Base-by-base conservation (phyloP, 2,329 filamentous ascomycete species). In the Chrysosphaeria jannelii region DNA sequence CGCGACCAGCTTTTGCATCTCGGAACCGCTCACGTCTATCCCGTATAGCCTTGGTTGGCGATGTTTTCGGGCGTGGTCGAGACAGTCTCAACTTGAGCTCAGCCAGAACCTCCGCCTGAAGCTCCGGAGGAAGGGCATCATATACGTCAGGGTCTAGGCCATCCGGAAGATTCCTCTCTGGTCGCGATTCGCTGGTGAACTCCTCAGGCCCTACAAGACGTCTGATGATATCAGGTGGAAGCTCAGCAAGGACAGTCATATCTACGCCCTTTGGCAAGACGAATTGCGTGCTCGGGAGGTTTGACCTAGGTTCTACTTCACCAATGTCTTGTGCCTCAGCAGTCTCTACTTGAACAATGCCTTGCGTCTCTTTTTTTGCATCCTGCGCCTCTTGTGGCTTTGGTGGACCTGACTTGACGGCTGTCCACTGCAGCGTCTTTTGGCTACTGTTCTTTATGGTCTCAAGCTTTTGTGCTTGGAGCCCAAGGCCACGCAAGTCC, bases 391-490 rank as follows among this genome's bases (percentile, higher is more conserved):
- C n/a, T 8, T 19, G 7, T 19, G 7, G 17, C n/a, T 7, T 7
- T 19, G 17, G 7, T 8, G 17, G 17, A 7, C n/a, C 17, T 8
- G n/a, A 19, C 7, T 19, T 19, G 17, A 19, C 7, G 17, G 7
- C 33, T 34, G 37, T 31, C 35, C 14, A 91, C 17, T 56, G 61
- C 11, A 93, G 50, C 23, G 60, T 67, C 31, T 58, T 67, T 40
- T 93, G 81, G 35, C 76, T 89, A 29, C 71, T 62, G 25, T 78
- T 65, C n/a, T n/a, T n/a, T n/a, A n/a, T n/a, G n/a, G n/a, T n/a
- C 34, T 91, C 78, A 4, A 97, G 53, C 40, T 78, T 91, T 9
- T 78, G 85, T 63, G 93, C 71, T 39, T 91, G 81, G 1, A 93
- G 59, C 0, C 85, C 85, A 7, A 97, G 51, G 1, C 85, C 85